Evolutionary conservation across 208 protist species (phyloP).

Genomic region (Borovskyia barvae): DNA sequence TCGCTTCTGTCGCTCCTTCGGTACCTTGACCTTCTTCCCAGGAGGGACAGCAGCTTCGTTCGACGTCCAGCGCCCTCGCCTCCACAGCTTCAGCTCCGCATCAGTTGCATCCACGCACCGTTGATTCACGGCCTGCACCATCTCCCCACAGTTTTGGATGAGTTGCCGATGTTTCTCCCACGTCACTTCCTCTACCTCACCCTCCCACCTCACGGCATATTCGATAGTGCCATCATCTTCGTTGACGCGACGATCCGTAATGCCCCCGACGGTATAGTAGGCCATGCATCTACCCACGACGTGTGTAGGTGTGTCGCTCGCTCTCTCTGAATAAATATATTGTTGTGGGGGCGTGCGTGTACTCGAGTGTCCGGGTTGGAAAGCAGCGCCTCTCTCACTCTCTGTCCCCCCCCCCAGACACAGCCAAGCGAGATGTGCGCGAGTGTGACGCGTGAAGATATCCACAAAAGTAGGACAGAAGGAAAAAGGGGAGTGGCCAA

Average conservation of each 20-base stretch:
- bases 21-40: background rate
- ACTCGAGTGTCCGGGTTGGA: too few species aligned
- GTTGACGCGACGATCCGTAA: constrained; percentile 44
- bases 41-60: background rate
- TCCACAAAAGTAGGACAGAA: too few species aligned
- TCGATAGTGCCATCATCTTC: constrained; percentile 51
- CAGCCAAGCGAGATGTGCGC: too few species aligned
- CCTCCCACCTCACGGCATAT: constrained; percentile 57
- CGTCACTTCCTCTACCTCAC: constrained; percentile 24
- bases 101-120: constrained; percentile 32
- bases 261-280: constrained; percentile 40
- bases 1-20: constrained; percentile 14
- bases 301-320: background rate
- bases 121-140: constrained; percentile 45
- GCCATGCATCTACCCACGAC: constrained; percentile 7
- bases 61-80: background rate
- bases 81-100: constrained; percentile 31
- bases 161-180: constrained; percentile 68
- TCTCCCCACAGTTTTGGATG: constrained; percentile 28
- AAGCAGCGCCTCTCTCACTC: too few species aligned
- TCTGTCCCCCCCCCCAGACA: too few species aligned
- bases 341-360: too few species aligned
- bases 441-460: too few species aligned
- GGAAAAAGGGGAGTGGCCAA: too few species aligned
- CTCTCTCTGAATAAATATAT: background rate